Evolutionary conservation across 306 rosid species (phyloP).

Genomic region (Rubus idaeus): DNA sequence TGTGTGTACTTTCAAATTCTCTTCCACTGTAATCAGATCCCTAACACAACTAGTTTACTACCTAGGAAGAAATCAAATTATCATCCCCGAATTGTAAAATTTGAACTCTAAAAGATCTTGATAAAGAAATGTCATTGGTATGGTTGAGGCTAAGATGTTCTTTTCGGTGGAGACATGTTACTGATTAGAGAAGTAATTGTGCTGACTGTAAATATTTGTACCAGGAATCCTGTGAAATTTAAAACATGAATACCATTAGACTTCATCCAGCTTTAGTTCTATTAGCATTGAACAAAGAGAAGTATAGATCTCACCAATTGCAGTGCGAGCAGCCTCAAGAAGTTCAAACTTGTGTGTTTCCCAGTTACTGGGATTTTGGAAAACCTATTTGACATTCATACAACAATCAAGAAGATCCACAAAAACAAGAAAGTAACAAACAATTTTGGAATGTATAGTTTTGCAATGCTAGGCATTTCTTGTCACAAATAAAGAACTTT

Average conservation of each 20-base stretch:
- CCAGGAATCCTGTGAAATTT: conserved; percentile 43
- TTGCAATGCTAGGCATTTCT: neutral
- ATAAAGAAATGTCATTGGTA: neutral
- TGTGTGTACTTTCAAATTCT: neutral
- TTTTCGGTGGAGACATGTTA: conserved; percentile 73
- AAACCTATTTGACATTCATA: conserved; percentile 29
- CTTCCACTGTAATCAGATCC: neutral
- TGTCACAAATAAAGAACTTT: neutral
- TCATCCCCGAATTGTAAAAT: neutral
- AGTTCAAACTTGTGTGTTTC: conserved; percentile 29
- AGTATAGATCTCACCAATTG: conserved; percentile 29
- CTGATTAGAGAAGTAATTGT: conserved; percentile 37
- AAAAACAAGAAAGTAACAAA: neutral
- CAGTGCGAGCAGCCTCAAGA: conserved; percentile 22
- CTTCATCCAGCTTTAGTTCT: neutral
- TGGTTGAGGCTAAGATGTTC: conserved; percentile 35
- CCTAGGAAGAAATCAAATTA: neutral
- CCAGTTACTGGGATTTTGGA: conserved; percentile 37
- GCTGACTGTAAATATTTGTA: conserved; percentile 25
- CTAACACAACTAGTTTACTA: neutral
- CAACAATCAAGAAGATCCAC: neutral
- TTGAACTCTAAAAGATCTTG: neutral
- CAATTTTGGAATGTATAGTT: neutral
- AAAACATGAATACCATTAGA: neutral
- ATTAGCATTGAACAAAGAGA: neutral